Conservation (phyloP, 164 flowering plant genomes). For the Euptelea pleiosperma region DNA sequence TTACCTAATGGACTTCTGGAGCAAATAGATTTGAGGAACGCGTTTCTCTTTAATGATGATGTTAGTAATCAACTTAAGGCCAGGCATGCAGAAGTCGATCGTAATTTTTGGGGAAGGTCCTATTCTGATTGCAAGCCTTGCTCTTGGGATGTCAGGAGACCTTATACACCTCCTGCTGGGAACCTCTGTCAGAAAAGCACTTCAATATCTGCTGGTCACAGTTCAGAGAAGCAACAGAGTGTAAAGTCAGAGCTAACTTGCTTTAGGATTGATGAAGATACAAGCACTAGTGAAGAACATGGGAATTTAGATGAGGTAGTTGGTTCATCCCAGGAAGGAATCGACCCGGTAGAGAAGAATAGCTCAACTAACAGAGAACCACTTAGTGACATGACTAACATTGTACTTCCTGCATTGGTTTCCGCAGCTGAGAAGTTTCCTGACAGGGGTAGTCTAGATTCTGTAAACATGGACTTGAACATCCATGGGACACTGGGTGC, state of each 20-base stretch:
- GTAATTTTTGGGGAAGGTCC: constrained; percentile 24
- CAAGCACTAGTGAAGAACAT: constrained; percentile 54
- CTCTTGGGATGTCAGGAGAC: constrained; percentile 29
- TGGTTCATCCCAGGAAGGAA: constrained; percentile 30
- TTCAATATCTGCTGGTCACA: constrained; percentile 30
- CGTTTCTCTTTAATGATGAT: constrained; percentile 18
- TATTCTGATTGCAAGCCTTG: constrained; percentile 37
- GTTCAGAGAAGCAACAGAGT: constrained; percentile 48
- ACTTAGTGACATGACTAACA: constrained; percentile 37
- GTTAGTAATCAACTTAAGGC: constrained; percentile 20
- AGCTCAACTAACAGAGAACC: constrained; percentile 36
- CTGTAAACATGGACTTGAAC: constrained; percentile 33
- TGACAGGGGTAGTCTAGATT: constrained; percentile 43
- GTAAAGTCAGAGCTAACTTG: constrained; percentile 62
- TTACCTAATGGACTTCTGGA: constrained; percentile 64
- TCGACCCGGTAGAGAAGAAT: constrained; percentile 14
- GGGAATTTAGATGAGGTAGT: constrained; percentile 31
- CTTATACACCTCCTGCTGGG: constrained; percentile 51
- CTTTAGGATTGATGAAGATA: constrained; percentile 66
- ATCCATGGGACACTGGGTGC: constrained; percentile 22
- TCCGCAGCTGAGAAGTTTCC: constrained; percentile 28
- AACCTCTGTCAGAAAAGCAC: constrained; percentile 47
- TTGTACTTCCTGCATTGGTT: constrained; percentile 27
- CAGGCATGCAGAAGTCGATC: constrained; percentile 16
- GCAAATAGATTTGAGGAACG: constrained; percentile 29